Evolutionary conservation across 1,284 basidiomycete species (phyloP).

Genomic region (Ustilago loliicola): DNA sequence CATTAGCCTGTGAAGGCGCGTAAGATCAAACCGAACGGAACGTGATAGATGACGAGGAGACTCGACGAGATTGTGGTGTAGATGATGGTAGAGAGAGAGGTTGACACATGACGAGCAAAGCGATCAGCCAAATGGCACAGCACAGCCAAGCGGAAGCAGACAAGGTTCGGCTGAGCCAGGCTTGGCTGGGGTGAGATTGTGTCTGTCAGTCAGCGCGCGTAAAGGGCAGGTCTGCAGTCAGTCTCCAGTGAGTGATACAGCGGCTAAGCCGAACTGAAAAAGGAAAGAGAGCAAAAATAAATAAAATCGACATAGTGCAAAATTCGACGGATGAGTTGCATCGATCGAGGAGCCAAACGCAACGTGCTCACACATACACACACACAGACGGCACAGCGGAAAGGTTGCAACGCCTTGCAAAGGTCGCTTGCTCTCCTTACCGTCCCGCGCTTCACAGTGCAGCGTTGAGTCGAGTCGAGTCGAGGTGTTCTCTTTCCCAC

Average conservation of each 20-base stretch:
- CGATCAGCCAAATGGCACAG: not conserved
- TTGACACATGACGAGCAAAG: constrained; percentile 11
- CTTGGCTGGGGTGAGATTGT: not conserved
- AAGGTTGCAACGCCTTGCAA: not conserved
- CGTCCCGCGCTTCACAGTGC: constrained; percentile 3
- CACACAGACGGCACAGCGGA: not conserved
- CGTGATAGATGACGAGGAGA: constrained; percentile 19
- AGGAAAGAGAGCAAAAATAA: constrained; percentile 1
- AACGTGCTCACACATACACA: not conserved
- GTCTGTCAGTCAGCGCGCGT: constrained; percentile 7
- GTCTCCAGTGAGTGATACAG: not conserved
- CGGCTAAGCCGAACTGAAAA: constrained; percentile 5
- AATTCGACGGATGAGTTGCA: constrained; percentile 12
- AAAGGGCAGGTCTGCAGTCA: constrained; percentile 8
- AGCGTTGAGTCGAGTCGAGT: not conserved
- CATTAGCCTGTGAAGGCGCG: constrained; percentile 50
- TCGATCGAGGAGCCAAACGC: constrained; percentile 13
- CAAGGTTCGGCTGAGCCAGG: constrained; percentile 9
- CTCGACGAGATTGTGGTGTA: constrained; percentile 21
- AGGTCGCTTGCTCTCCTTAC: constrained; percentile 5
- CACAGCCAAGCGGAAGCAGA: constrained; percentile 1
- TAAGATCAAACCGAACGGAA: constrained; percentile 15
- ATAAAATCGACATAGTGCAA: constrained; percentile 9
- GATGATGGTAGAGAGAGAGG: constrained; percentile 33
- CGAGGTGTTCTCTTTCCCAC: not conserved